phyloP scores from a whole-genome alignment of 2,329 filamentous ascomycete genomes.

The Apiospora saccharicola region DNA sequence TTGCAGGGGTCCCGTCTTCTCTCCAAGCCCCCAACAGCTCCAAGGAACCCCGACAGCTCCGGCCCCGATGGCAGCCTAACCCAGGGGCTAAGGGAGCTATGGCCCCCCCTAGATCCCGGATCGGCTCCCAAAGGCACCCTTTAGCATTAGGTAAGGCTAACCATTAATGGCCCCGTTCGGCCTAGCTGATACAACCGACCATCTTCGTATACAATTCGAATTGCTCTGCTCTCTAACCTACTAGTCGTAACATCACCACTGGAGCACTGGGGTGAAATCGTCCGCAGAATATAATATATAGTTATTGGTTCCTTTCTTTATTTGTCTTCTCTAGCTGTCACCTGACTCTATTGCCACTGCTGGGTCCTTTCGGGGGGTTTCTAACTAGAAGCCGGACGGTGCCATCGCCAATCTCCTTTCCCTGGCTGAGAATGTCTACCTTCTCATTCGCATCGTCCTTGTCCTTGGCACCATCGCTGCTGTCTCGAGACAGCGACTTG shows the following conservation, averaged over 20 bases:
- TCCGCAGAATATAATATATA: constrained; percentile 24
- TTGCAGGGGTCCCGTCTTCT: constrained; percentile 4
- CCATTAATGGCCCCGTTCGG: background rate
- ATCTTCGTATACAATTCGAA: too few relatives aligned
- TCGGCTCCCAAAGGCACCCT: background rate
- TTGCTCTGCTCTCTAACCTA: too few relatives aligned
- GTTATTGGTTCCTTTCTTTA: constrained; percentile 34
- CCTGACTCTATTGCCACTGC: constrained; percentile 54
- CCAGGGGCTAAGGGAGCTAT: constrained; percentile 17
- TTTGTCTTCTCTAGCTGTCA: constrained; percentile 36
- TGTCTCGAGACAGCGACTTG: constrained; percentile 62
- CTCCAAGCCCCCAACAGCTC: background rate
- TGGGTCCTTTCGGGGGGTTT: constrained; percentile 65
- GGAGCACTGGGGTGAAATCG: too few relatives aligned
- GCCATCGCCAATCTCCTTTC: constrained; percentile 72
- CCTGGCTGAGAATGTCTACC: constrained; percentile 68
- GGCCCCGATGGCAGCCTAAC: constrained; percentile 11
- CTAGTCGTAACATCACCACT: too few relatives aligned
- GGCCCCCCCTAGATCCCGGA: constrained; percentile 9
- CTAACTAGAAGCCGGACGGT: constrained; percentile 71
- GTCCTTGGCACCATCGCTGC: constrained; percentile 45
- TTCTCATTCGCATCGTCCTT: constrained; percentile 50
- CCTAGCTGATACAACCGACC: background rate
- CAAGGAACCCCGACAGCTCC: background rate
- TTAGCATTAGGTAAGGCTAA: constrained; percentile 14